Evolutionary conservation across 768 basidiomycete genomes (phyloP).

Genomic region (Russula emetica): DNA sequence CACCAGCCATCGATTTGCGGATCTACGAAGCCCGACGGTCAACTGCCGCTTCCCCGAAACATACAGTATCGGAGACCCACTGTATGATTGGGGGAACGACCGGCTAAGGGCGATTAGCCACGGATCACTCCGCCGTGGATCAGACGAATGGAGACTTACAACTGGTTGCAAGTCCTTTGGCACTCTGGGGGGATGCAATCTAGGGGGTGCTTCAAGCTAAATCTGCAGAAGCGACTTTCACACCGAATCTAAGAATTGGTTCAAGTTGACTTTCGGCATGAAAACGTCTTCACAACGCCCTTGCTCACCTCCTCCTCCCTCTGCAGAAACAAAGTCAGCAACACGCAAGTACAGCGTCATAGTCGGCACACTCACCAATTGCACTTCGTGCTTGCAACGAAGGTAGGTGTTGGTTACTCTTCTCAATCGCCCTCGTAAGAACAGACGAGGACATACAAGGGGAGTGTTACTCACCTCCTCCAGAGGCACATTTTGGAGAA

Average conservation of each 20-base stretch:
- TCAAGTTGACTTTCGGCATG: not conserved
- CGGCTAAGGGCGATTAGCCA: conserved; percentile 41
- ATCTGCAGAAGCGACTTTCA: conserved; percentile 25
- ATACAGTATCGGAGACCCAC: conserved; percentile 39
- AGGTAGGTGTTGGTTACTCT: conserved; percentile 60
- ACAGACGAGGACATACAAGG: conserved; percentile 18
- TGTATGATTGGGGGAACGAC: conserved; percentile 65
- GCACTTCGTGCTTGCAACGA: conserved; percentile 24
- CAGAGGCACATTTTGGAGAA: conserved; percentile 56
- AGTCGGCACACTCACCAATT: conserved; percentile 23
- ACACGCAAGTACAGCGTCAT: not conserved
- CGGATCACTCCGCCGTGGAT: conserved; percentile 26
- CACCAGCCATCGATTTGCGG: conserved; percentile 38
- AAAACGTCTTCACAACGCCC: not conserved
- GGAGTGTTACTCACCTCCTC: conserved; percentile 53
- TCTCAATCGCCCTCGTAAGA: conserved; percentile 28
- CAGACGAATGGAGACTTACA: conserved; percentile 14
- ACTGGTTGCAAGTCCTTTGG: conserved; percentile 26
- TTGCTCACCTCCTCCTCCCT: conserved; percentile 23
- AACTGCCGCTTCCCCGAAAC: conserved; percentile 18
- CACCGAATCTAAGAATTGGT: conserved; percentile 22
- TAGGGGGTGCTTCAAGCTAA: conserved; percentile 17
- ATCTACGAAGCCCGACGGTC: conserved; percentile 31
- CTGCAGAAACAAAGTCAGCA: conserved; percentile 18
- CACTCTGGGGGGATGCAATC: conserved; percentile 28